A percentile compares a stretch with the other conserved stretches of the same genome.
Conservation (phyloP, 306 rosid genomes). For the Cicer chorassanicum region DNA sequence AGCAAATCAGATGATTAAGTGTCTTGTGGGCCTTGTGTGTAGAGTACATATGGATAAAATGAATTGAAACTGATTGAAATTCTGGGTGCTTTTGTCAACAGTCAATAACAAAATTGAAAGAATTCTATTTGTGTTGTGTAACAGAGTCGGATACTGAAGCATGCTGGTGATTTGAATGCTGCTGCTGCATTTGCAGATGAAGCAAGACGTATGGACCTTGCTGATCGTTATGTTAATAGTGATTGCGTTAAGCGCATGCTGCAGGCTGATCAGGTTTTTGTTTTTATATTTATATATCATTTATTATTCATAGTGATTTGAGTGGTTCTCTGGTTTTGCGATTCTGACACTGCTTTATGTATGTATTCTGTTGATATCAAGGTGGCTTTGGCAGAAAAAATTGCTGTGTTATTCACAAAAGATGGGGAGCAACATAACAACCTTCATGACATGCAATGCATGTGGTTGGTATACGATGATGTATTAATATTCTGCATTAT, state of each 20-base stretch:
- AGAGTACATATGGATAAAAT: conserved; percentile 24
- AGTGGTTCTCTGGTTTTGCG: conserved; percentile 30
- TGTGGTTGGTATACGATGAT: conserved; percentile 73
- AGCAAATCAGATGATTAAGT: conserved; percentile 19
- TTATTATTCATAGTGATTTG: not conserved
- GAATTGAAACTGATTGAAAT: conserved; percentile 31
- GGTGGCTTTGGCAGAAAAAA: conserved; percentile 95
- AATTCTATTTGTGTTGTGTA: conserved; percentile 43
- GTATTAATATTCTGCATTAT: conserved; percentile 35
- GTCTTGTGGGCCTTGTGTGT: not conserved
- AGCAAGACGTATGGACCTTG: conserved; percentile 97
- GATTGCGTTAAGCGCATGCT: conserved; percentile 98
- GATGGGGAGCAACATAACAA: conserved; percentile 98
- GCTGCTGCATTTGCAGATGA: conserved; percentile 96
- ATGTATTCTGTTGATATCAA: conserved; percentile 53
- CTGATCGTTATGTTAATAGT: conserved; percentile 94
- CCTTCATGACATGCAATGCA: conserved; percentile 99
- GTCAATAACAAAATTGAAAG: conserved; percentile 30
- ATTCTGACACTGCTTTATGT: conserved; percentile 36
- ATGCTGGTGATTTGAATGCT: conserved; percentile 92
- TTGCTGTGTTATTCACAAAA: conserved; percentile 96
- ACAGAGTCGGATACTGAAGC: conserved; percentile 98
- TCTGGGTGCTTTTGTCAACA: conserved; percentile 3
- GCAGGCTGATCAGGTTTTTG: conserved; percentile 92
- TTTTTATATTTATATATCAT: conserved; percentile 27